A percentile compares a stretch with the other conserved stretches of the same genome.
phyloP scores from a whole-genome alignment of 352 stramenopile genomes.

The Phytophthora citricola region DNA sequence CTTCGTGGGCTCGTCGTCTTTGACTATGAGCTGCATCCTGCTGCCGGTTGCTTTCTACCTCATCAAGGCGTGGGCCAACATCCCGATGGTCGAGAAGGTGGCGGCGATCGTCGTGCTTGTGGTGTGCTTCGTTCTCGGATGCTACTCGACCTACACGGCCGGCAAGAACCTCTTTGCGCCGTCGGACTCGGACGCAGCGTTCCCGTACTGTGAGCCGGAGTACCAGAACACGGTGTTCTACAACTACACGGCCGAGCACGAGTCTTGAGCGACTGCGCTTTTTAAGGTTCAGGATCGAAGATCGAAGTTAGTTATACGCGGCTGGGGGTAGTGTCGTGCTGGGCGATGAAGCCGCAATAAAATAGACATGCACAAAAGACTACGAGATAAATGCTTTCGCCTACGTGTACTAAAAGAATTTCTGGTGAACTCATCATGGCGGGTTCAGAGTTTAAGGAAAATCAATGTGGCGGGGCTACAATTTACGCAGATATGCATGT shows the following conservation, averaged over 20 bases:
- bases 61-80: slow-evolving; percentile 35
- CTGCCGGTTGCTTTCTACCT: slow-evolving; percentile 55
- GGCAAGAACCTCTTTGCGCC: slow-evolving; percentile 54
- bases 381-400: too few relatives aligned
- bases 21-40: slow-evolving; percentile 44
- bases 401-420: too few relatives aligned
- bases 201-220: slow-evolving; percentile 46
- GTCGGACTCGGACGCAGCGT: slow-evolving; percentile 26
- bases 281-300: background rate
- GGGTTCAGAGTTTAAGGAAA: too few relatives aligned
- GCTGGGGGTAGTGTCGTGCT: too few relatives aligned
- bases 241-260: slow-evolving; percentile 44
- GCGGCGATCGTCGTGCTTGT: slow-evolving; percentile 34
- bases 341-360: background rate
- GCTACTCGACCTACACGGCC: slow-evolving; percentile 55
- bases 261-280: slow-evolving; percentile 17
- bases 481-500: too few relatives aligned
- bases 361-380: slow-evolving; percentile 3
- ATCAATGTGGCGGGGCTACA: too few relatives aligned
- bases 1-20: slow-evolving; percentile 52
- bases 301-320: background rate
- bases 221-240: slow-evolving; percentile 47
- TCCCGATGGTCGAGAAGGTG: slow-evolving; percentile 24
- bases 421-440: too few relatives aligned
- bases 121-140: slow-evolving; percentile 46